Evolutionary conservation across 371 early-diverging fungal genomes (phyloP).

Genomic region (Rhizopus sp.): DNA sequence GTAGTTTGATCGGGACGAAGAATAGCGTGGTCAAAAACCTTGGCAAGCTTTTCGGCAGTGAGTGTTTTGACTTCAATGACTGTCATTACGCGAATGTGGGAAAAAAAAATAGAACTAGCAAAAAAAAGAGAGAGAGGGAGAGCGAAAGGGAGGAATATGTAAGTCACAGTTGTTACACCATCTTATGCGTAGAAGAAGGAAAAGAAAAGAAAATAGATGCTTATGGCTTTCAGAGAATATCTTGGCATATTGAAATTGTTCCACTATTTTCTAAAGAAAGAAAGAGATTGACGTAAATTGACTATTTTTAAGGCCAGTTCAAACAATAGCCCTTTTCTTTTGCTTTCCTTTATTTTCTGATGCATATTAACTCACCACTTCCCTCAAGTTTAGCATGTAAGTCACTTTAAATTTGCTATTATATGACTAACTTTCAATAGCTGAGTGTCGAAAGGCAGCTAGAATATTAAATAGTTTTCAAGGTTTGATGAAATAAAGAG

Average conservation of each 20-base stretch:
- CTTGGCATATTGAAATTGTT: background rate
- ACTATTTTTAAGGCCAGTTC: background rate
- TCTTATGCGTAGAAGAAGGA: background rate
- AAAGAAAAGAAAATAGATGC: background rate
- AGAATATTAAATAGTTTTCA: conserved; percentile 61
- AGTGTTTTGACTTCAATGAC: conserved; percentile 49
- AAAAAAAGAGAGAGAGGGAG: background rate
- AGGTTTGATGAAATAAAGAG: conserved; percentile 16
- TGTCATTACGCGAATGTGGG: conserved; percentile 21
- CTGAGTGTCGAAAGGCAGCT: conserved; percentile 61
- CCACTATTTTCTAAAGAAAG: background rate
- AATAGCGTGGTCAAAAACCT: conserved; percentile 69
- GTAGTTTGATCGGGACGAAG: conserved; percentile 63
- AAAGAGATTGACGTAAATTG: background rate
- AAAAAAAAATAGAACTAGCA: background rate
- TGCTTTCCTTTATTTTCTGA: background rate
- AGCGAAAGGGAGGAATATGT: background rate
- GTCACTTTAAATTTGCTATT: background rate
- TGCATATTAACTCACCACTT: conserved; percentile 40
- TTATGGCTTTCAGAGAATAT: too few relatives aligned
- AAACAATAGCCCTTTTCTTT: too few relatives aligned
- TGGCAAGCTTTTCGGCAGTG: conserved; percentile 56
- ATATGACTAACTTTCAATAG: conserved; percentile 8
- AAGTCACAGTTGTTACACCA: background rate
- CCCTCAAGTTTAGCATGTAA: conserved; percentile 41